Evolutionary conservation across 192 early-diverging fungal species (phyloP).

Genomic region (Coemansia sp.): DNA sequence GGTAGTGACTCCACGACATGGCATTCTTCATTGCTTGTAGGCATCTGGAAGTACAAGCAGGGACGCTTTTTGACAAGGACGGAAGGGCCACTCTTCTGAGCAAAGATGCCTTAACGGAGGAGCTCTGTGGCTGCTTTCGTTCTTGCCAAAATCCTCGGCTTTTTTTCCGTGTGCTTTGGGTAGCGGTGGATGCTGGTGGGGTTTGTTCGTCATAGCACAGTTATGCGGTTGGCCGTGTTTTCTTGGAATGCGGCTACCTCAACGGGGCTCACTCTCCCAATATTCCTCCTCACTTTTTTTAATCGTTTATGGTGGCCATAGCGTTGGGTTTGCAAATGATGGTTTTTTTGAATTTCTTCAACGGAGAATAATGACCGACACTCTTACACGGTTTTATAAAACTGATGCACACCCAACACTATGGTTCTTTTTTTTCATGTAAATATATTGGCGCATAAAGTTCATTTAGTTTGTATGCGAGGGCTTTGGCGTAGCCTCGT

Average conservation of each 20-base stretch:
- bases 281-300: conserved; percentile 46
- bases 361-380: conserved; percentile 48
- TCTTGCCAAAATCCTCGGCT: background rate
- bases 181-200: background rate
- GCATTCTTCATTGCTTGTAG: too few relatives aligned
- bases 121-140: conserved; percentile 14
- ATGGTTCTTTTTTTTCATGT: background rate
- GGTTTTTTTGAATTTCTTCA: conserved; percentile 54
- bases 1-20: conserved; percentile 27
- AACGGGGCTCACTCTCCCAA: conserved; percentile 56
- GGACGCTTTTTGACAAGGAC: too few relatives aligned
- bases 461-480: conserved; percentile 1
- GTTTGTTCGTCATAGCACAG: conserved; percentile 57
- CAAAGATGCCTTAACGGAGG: conserved; percentile 11
- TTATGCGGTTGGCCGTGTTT: conserved; percentile 41
- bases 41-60: too few relatives aligned
- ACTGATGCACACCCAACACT: conserved; percentile 26
- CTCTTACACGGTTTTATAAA: conserved; percentile 32
- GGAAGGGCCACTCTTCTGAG: background rate
- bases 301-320: conserved; percentile 10
- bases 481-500: conserved; percentile 22
- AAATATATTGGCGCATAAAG: background rate
- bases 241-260: conserved; percentile 35
- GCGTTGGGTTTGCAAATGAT: conserved; percentile 31
- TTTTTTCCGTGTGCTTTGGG: background rate